Base-by-base conservation (phyloP, 2,329 filamentous ascomycete genomes). In the Paecilomyces fulvus region DNA sequence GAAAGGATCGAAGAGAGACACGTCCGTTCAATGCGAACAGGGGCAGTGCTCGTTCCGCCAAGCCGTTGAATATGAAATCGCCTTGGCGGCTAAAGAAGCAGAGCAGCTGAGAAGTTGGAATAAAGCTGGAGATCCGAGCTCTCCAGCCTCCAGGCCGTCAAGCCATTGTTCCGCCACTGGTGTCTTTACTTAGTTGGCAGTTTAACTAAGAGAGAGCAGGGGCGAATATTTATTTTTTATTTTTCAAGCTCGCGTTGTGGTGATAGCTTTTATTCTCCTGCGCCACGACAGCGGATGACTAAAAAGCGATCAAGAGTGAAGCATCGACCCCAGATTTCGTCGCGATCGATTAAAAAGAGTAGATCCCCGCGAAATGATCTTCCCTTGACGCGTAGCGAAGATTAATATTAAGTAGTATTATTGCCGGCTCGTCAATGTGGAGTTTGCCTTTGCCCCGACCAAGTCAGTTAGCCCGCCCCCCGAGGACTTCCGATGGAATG, bases 401-500 rank as follows among this genome's bases (percentile, higher is more conserved):
- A n/a, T n/a, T n/a, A n/a, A n/a, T n/a, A n/a, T n/a, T n/a, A n/a
- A n/a, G n/a, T 31, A 31, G 1, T 28, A 5, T 28, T 28, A 12
- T 43, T 17, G 37, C 37, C 37, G 37, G 21, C 21, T 49, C 46
- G n/a, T 49, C 17, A 14, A 9, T 17, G 25, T 53, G 30, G 30
- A 53, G 51, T 46, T 30, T 66, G 58, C 60, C 57, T 59, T 61
- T 63, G 62, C 62, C 61, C 64, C 64, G 66, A 64, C 65, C 48
- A 49, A 49, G 64, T 17, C 37, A 43, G 14, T 25, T 49, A 49
- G 48, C 48, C 48, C n/a, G n/a, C 21, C 48, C 48, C 69, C 70
- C 70, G 70, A 72, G 65, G 66, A 62, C 65, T 70, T 69, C 71
- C 71, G 72, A 70, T 62, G 64, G 67, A 68, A 69, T 69, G 66